Base-by-base conservation (phyloP, 2,329 filamentous ascomycete genomes). In the Grosmannia serpens region DNA sequence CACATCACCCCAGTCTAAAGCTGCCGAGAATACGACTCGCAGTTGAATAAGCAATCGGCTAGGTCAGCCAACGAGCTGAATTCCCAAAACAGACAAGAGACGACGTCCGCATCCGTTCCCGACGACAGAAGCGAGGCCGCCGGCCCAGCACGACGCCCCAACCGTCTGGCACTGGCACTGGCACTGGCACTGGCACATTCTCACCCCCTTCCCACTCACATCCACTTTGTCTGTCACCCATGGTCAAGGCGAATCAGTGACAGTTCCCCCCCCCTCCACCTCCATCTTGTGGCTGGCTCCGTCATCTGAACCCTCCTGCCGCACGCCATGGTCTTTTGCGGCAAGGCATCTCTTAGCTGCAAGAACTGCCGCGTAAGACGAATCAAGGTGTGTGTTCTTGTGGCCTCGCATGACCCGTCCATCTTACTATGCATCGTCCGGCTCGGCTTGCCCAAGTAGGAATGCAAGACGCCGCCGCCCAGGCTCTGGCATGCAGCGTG, bases 261-360 rank as follows among this genome's bases (percentile, higher is more conserved):
- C 41, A 17, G 8, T 41, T n/a, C 41, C 41, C 41, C 4, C 38
- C 38, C 38, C 20, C 38, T 17, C 13, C 38, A 7, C 13, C 38
- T 41, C 38, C 38, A 1, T 41, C 38, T 7, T 20, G 11, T 41
- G 17, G 35, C 35, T 38, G 35, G 38, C 38, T 44, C 41, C 20
- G 4, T 20, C 20, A 8, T 44, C 41, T 38, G 35, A 44, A 44
- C 6, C 41, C 17, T 44, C 20, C 20, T 11, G 20, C 55, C 22
- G 55, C 50, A 53, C 60, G 55, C 62, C 65, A 81, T 81, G 78
- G 78, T 81, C 52, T 81, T 80, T 68, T 81, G 78, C 64, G 78
- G 78, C 51, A 81, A 81, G 67, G 78, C 78, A 64, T 81, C 78
- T 8, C 73, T 78, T 65, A 78, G 77, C 65, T 81, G 78, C 67